These are phyloP conservation scores for Candida freyschussii DNA, from an alignment of 1,139 yeast genomes.

Conservation along the genomic window DNA sequence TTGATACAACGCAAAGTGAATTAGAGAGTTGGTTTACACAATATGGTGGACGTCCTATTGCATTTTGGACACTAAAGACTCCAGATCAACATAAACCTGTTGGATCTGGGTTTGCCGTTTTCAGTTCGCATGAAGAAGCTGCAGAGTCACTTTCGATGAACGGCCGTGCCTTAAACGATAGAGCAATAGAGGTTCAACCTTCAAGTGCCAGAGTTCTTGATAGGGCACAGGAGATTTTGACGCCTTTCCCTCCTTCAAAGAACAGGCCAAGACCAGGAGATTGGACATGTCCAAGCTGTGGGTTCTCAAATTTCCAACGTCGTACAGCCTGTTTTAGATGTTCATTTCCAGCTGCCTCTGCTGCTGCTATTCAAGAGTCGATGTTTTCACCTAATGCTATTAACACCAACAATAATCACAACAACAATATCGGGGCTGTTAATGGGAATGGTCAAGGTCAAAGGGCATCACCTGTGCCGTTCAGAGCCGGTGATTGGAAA, in stretches of 20 bases:
- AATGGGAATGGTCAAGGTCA: constrained; percentile 19
- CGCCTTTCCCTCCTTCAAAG: constrained; percentile 84
- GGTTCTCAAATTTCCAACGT: constrained; percentile 91
- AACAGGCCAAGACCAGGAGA: constrained; percentile 96
- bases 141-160: constrained; percentile 70
- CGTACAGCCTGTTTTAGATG: constrained; percentile 94
- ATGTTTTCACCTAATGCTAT: constrained; percentile 27
- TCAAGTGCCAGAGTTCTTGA: constrained; percentile 75
- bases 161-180: constrained; percentile 72
- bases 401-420: constrained; percentile 8
- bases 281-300: constrained; percentile 97
- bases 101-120: constrained; percentile 79
- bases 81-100: constrained; percentile 45
- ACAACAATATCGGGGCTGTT: constrained; percentile 6
- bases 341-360: constrained; percentile 78
- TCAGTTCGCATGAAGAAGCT: constrained; percentile 83
- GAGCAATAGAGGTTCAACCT: constrained; percentile 80
- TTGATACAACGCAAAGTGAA: constrained; percentile 86
- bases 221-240: constrained; percentile 71
- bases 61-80: constrained; percentile 80
- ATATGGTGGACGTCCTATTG: constrained; percentile 79
- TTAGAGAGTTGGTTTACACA: constrained; percentile 89
- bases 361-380: constrained; percentile 58
- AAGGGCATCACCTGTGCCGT: constrained; percentile 58
- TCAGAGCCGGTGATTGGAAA: constrained; percentile 97